phyloP scores from a whole-genome alignment of 257 asterid genomes.

The Scutellaria minor region DNA sequence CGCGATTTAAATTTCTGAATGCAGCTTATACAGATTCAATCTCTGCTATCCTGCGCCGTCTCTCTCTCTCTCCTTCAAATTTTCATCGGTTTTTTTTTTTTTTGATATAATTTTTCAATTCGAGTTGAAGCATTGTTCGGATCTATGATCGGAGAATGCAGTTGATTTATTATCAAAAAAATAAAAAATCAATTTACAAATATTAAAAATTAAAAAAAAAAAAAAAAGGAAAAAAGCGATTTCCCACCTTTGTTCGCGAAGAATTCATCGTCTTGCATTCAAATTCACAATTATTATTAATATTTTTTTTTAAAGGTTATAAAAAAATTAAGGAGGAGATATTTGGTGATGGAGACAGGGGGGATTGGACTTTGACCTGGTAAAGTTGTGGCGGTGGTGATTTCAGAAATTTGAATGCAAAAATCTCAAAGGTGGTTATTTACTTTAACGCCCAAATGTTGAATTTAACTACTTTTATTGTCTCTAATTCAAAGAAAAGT shows the following conservation, averaged over 20 bases:
- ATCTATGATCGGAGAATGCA: slow-evolving; percentile 26
- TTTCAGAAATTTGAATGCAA: slow-evolving; percentile 20
- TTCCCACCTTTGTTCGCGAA: no score
- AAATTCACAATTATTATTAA: no score
- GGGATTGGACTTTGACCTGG: slow-evolving; percentile 23
- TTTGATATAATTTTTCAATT: background rate
- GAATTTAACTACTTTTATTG: slow-evolving; percentile 9
- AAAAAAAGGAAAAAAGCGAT: background rate
- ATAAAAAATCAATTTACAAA: background rate
- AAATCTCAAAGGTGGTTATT: slow-evolving; percentile 15
- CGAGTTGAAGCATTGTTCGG: slow-evolving; percentile 8
- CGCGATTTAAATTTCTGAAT: slow-evolving; percentile 21
- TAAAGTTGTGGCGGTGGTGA: slow-evolving; percentile 33
- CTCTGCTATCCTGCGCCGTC: background rate
- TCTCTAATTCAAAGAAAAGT: slow-evolving; percentile 11
- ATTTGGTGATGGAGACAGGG: slow-evolving; percentile 31
- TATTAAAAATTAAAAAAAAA: background rate
- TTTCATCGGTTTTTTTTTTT: background rate
- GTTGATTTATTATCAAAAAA: background rate
- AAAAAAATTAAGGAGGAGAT: background rate
- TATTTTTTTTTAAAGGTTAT: no score
- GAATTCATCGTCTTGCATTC: no score
- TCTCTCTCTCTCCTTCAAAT: background rate
- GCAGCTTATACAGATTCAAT: background rate
- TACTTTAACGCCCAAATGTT: slow-evolving; percentile 35